Percentiles rank a stretch among this genome's conserved stretches.
phyloP scores from a whole-genome alignment of 2,329 filamentous ascomycete species.

The Myrmaecium sp. region DNA sequence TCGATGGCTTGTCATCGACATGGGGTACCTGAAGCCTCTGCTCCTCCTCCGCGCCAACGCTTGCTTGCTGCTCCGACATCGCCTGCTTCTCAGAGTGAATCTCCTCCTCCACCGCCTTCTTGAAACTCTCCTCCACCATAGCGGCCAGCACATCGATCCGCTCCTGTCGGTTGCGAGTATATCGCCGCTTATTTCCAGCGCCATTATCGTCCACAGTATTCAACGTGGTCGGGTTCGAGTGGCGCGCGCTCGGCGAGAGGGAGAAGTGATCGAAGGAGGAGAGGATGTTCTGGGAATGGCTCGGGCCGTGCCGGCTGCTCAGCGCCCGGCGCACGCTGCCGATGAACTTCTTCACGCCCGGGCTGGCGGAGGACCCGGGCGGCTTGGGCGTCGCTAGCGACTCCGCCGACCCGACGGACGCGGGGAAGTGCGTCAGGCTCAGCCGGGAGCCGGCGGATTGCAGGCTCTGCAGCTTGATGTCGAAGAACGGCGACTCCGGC shows the following conservation, averaged over 20 bases:
- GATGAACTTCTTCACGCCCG: conserved; percentile 72
- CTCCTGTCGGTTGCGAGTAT: conserved; percentile 24
- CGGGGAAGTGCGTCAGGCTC: conserved; percentile 72
- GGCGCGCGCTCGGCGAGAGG: conserved; percentile 5
- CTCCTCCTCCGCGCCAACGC: conserved; percentile 4
- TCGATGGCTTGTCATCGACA: no score
- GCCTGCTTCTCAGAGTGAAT: conserved; percentile 14
- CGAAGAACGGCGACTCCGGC: conserved; percentile 66
- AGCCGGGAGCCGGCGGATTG: conserved; percentile 46
- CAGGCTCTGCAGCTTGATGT: conserved; percentile 21
- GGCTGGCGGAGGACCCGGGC: conserved; percentile 42
- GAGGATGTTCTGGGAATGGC: neutral
- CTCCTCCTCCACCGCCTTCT: conserved; percentile 54
- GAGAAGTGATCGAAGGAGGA: neutral
- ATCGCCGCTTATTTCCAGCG: conserved; percentile 6
- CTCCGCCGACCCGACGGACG: conserved; percentile 66
- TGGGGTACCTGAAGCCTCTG: no score
- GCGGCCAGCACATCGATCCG: conserved; percentile 74
- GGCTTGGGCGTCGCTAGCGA: conserved; percentile 1
- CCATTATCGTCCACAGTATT: conserved; percentile 6
- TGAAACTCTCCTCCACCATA: conserved; percentile 61
- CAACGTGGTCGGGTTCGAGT: conserved; percentile 14
- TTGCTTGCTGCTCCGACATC: conserved; percentile 10
- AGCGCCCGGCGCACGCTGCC: conserved; percentile 72
- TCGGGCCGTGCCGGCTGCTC: conserved; percentile 35